Conservation (phyloP, 345 rosid species). For the Mercurialis annua region DNA sequence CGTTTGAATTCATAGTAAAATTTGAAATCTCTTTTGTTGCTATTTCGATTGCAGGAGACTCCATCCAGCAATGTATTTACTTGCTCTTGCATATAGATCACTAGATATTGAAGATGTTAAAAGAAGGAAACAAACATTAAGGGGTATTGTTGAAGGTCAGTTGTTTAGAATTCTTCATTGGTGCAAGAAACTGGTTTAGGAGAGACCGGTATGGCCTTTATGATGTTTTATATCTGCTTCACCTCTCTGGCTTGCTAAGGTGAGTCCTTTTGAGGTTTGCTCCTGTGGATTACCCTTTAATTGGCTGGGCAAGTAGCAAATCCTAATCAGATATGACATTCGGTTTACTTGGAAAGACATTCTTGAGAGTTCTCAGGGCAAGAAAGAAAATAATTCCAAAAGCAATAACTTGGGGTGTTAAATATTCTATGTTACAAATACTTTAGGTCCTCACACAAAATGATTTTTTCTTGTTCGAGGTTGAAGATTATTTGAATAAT, state of each 20-base stretch:
- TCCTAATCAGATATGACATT: not conserved
- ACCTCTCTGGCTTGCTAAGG: conserved; percentile 10
- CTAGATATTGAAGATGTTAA: conserved; percentile 84
- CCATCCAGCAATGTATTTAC: conserved; percentile 84
- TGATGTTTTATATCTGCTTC: conserved; percentile 6
- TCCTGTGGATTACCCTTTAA: not conserved
- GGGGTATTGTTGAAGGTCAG: conserved; percentile 37
- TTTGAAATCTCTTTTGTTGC: not conserved
- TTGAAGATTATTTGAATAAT: conserved; percentile 16
- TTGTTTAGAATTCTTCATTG: conserved; percentile 48
- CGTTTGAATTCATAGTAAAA: not conserved
- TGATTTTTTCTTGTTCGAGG: not conserved
- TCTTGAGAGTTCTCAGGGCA: not conserved
- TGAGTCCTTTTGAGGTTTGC: conserved; percentile 1
- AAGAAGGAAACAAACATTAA: conserved; percentile 52
- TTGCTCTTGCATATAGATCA: conserved; percentile 85
- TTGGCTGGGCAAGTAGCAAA: not conserved
- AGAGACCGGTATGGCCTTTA: not conserved
- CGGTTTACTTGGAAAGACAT: not conserved
- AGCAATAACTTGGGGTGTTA: conserved; percentile 2
- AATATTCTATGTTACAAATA: not conserved
- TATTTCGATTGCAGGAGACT: conserved; percentile 63
- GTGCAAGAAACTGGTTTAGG: conserved; percentile 67
- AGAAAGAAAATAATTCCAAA: not conserved
- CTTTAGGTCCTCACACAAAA: not conserved